Base-by-base conservation (phyloP, 2,329 filamentous ascomycete species). In the Sphaerulina populicola region DNA sequence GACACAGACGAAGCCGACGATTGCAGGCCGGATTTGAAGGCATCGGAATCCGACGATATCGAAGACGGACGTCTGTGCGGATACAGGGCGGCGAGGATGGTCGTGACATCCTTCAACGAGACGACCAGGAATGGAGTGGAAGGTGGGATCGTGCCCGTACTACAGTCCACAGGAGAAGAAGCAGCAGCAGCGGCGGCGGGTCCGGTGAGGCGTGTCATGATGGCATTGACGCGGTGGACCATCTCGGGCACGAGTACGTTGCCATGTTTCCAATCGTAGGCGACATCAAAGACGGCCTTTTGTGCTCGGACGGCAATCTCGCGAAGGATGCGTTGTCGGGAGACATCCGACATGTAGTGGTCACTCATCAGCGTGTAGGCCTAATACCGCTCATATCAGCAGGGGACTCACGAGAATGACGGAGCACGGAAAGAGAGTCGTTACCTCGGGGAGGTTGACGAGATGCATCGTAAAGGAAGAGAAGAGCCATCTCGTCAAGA, bases 401-500 rank as follows among this genome's bases (percentile, higher is more conserved):
- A 56, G 37, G 35, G 14, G 14, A 27, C n/a, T 21, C 18, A 2
- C 3, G 29, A 27, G 5, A n/a, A 30, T 37, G 37, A 31, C 3
- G 21, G 12, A 18, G 18, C 8, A 18, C 64, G 10, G 27, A 38
- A 30, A 31, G 6, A 21, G n/a, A 18, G 18, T 9, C 14, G 64
- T 60, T 76, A 81, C 89, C 77, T 98, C 93, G 9, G 93, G 93
- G 63, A 93, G 86, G 43, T 88, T 86, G 63, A 97, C 80, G 47
- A 88, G 84, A 61, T 86, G 85, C 42, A 88, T 78, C 33, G 97
- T 74, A 69, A 93, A 96, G 46, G 85, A 84, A 56, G 88, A 86
- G 67, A 97, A 95, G 56, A 96, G 83, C 82, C 91, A 98, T 65
- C 90, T 86, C 62, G 85, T 87, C 57, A 96, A 83, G 58, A 97